Percentiles rank a stretch among this genome's conserved stretches.
Evolutionary conservation across 75 land plant genomes (phyloP).

Genomic region (Selaginella moellendorffii): DNA sequence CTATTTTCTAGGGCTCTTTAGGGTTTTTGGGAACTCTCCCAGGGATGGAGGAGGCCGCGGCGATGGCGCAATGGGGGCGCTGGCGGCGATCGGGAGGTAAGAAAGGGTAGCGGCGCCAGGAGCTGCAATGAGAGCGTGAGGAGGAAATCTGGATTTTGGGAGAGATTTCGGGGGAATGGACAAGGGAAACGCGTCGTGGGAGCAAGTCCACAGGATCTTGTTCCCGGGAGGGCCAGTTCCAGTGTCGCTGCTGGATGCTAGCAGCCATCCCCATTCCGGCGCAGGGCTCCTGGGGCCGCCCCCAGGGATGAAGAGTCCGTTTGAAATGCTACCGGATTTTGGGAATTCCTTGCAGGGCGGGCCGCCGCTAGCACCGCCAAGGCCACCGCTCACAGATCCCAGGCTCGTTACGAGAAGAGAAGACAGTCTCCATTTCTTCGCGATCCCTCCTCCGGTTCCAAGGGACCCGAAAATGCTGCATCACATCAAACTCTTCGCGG

Average conservation of each 20-base stretch:
- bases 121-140: background rate
- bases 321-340: background rate
- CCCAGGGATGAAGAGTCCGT: background rate
- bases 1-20: slow-evolving; percentile 1
- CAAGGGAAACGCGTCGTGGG: too few relatives aligned
- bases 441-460: slow-evolving; percentile 13
- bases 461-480: slow-evolving; percentile 24
- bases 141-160: background rate
- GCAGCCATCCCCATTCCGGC: too few relatives aligned
- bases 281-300: background rate
- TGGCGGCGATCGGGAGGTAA: too few relatives aligned
- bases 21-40: background rate
- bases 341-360: background rate
- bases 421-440: background rate
- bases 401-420: background rate
- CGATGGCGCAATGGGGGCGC: background rate
- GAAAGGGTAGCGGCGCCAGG: background rate
- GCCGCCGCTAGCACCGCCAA: background rate
- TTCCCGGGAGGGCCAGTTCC: too few relatives aligned
- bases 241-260: too few relatives aligned
- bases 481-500: slow-evolving; percentile 28
- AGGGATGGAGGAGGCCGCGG: background rate
- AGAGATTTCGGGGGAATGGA: background rate
- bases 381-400: background rate
- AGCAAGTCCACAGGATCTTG: too few relatives aligned